Percentiles rank a stretch among this genome's conserved stretches.
Conservation (phyloP, 352 stramenopile genomes). For the Pythium pyrilobum region DNA sequence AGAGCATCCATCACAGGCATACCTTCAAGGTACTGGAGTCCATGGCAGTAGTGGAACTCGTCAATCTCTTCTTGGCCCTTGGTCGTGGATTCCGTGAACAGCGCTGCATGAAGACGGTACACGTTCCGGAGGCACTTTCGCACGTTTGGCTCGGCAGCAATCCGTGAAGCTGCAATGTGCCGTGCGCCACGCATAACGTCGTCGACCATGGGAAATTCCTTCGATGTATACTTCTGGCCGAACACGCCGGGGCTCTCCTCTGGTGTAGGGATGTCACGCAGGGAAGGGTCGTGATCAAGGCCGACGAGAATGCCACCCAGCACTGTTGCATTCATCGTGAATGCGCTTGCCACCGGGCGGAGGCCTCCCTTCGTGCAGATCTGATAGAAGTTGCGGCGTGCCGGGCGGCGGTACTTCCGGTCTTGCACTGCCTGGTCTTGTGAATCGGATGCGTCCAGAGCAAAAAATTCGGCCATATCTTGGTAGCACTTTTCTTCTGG, state of each 20-base stretch:
- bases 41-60: conserved; percentile 85
- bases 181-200: conserved; percentile 86
- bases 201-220: conserved; percentile 79
- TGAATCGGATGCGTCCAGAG: conserved; percentile 61
- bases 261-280: conserved; percentile 67
- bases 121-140: conserved; percentile 81
- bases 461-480: conserved; percentile 84
- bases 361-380: conserved; percentile 84
- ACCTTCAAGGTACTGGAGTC: conserved; percentile 79
- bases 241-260: conserved; percentile 65
- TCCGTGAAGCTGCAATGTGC: conserved; percentile 84
- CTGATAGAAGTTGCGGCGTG: conserved; percentile 84
- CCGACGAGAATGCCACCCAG: conserved; percentile 72
- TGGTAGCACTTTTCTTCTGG: conserved; percentile 83
- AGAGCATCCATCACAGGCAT: conserved; percentile 84
- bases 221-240: conserved; percentile 73
- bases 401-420: conserved; percentile 68
- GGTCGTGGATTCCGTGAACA: conserved; percentile 70
- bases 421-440: conserved; percentile 47
- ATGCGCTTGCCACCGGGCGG: conserved; percentile 57
- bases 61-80: conserved; percentile 87
- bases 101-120: conserved; percentile 66
- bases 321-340: conserved; percentile 85
- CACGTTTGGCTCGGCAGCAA: conserved; percentile 81
- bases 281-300: conserved; percentile 58